Percentiles rank a stretch among this genome's conserved stretches.
Evolutionary conservation across 495 filamentous ascomycete genomes (phyloP).

Genomic region (Polyplosphaeria fusca): DNA sequence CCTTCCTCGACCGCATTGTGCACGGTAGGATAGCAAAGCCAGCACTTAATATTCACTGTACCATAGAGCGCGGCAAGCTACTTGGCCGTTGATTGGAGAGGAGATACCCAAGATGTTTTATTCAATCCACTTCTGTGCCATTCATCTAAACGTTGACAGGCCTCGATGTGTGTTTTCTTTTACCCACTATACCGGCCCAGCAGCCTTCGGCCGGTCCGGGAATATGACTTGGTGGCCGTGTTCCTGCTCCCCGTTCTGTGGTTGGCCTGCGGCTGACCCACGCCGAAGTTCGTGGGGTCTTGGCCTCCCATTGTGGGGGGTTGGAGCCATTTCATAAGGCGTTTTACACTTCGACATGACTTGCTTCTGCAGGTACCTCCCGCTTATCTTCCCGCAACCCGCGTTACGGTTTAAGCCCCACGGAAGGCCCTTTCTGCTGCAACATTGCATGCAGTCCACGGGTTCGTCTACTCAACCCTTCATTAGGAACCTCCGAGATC

Average conservation of each 20-base stretch:
- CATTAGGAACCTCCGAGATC: slow-evolving; percentile 7
- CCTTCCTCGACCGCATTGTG: too few species aligned
- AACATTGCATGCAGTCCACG: background rate
- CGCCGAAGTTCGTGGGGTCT: slow-evolving; percentile 13
- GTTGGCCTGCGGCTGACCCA: slow-evolving; percentile 2
- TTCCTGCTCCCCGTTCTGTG: background rate
- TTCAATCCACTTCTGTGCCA: background rate
- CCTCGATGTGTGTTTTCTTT: slow-evolving; percentile 15
- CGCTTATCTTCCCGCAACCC: slow-evolving; percentile 25
- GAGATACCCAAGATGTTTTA: slow-evolving; percentile 28
- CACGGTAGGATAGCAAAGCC: background rate
- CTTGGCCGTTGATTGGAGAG: slow-evolving; percentile 21
- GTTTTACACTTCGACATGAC: slow-evolving; percentile 22
- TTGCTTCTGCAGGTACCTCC: slow-evolving; percentile 28
- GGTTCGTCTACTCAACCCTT: slow-evolving; percentile 4
- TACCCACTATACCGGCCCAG: background rate
- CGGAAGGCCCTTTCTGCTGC: slow-evolving; percentile 8
- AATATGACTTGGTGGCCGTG: slow-evolving; percentile 3
- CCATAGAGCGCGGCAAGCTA: slow-evolving; percentile 23
- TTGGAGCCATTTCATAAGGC: background rate
- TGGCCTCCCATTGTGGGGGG: slow-evolving; percentile 1
- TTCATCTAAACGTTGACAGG: background rate
- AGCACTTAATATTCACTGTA: slow-evolving; percentile 17
- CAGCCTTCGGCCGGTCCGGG: slow-evolving; percentile 6
- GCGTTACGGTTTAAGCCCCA: slow-evolving; percentile 24